Base-by-base conservation (phyloP, 192 early-diverging fungal genomes). In the Pilobolus umbonatus region DNA sequence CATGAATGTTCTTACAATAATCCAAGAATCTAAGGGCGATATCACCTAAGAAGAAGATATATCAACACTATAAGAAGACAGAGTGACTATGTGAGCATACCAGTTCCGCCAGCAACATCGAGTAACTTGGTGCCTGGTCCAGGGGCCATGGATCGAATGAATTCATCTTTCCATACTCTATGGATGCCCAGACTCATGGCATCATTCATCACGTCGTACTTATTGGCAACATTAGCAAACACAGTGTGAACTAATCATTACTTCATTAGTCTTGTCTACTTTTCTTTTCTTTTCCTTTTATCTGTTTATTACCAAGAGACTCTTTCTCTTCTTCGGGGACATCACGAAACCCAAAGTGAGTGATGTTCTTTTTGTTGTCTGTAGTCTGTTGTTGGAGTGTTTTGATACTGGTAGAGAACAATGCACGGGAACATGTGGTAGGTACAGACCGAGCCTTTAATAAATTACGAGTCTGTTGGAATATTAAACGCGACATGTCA, bases 141-240 rank as follows among this genome's bases (percentile, higher is more conserved):
- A 0, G 96, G 93, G 1, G 90, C 84, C 74, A 99, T 77, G 19
- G 71, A 77, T 22, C 83, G 79, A 55, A 99, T 89, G 69, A 92
- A 91, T 65, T 93, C 83, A 63, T 96, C 92, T 65, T 99, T 99
- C 96, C 96, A 99, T 30, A 96, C 66, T 51, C 95, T 82, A 69
- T 99, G 95, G 19, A 99, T 73, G 28, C 96, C 96, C 28, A 81
- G 75, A 66, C 86, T 89, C 95, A 98, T 98, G 17, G 89, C 86
- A 57, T 98, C 95, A 77, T 98, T 98, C 96, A 99, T 98, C 10
- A 95, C 55, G 69, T 99, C 96, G 76, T 99, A 99, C 46, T 88
- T 94, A n/a, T 76, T 69, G 2, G 96, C 96, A 17, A 99, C 96
- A 62, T 81, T 92, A n/a, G 86, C 80, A 69, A 98, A 98, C 11